Percentiles rank a stretch among this genome's conserved stretches.
These are phyloP conservation scores for Neohortaea acidophila DNA, from an alignment of 495 filamentous ascomycete genomes.

Conservation along the genomic window DNA sequence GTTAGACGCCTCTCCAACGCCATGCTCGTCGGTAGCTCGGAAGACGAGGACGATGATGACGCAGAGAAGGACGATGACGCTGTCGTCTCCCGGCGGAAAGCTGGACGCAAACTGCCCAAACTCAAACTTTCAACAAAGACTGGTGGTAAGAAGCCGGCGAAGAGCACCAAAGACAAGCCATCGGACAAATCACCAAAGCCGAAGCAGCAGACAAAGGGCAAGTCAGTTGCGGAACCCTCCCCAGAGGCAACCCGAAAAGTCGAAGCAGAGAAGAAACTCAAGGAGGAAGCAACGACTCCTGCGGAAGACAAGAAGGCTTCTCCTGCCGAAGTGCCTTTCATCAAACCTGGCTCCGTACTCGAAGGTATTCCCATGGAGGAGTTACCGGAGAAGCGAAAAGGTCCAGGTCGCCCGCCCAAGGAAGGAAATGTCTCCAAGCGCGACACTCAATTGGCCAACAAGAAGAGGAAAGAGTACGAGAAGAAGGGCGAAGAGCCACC, in stretches of 20 bases:
- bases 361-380: slow-evolving; percentile 7
- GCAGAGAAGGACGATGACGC: slow-evolving; percentile 17
- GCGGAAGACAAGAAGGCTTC: not conserved
- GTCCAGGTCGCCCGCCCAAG: slow-evolving; percentile 79
- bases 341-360: slow-evolving; percentile 8
- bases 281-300: slow-evolving; percentile 3
- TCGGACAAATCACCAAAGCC: not conserved
- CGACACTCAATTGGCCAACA: slow-evolving; percentile 29
- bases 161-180: slow-evolving; percentile 1
- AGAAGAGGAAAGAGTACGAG: slow-evolving; percentile 14
- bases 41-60: slow-evolving; percentile 22
- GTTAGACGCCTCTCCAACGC: not conserved
- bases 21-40: not conserved
- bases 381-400: slow-evolving; percentile 50
- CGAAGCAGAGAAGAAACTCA: slow-evolving; percentile 16
- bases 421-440: slow-evolving; percentile 88
- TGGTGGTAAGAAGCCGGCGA: slow-evolving; percentile 2
- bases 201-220: not conserved
- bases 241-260: slow-evolving; percentile 8
- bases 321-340: not conserved
- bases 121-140: slow-evolving; percentile 9
- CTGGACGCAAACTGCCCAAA: slow-evolving; percentile 7
- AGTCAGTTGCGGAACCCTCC: not conserved
- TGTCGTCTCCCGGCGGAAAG: too few species aligned
- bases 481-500: slow-evolving; percentile 7